phyloP scores from a whole-genome alignment of 495 filamentous ascomycete species.

The Trichoderma reesei region DNA sequence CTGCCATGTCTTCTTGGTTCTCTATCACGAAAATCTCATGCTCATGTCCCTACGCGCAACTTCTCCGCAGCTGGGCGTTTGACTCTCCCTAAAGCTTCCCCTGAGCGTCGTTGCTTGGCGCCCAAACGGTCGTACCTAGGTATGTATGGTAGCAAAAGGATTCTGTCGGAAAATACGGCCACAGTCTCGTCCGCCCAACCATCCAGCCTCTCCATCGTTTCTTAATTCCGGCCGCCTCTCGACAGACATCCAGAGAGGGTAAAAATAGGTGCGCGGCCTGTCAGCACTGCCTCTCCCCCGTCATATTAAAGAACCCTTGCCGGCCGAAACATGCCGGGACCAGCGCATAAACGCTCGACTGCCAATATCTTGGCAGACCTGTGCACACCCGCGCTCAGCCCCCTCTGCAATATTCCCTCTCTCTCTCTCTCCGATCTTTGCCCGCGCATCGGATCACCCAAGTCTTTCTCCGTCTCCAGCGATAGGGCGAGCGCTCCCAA shows the following conservation, averaged over 20 bases:
- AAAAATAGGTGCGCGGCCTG: neutral
- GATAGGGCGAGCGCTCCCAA: neutral
- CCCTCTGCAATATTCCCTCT: neutral
- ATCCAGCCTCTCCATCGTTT: neutral
- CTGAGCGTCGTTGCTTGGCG: too few relatives aligned
- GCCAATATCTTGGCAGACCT: neutral
- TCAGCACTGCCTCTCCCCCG: conserved; percentile 5
- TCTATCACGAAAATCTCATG: too few relatives aligned
- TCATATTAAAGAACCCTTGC: neutral
- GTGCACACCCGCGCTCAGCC: neutral
- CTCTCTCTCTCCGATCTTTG: too few relatives aligned
- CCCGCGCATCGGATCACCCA: too few relatives aligned
- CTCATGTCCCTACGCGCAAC: too few relatives aligned
- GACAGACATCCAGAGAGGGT: too few relatives aligned
- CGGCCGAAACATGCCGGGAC: neutral
- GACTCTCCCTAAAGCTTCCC: too few relatives aligned
- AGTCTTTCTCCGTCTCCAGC: neutral
- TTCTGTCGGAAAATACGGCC: neutral
- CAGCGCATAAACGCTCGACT: neutral
- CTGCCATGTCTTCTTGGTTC: too few relatives aligned
- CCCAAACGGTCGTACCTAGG: too few relatives aligned
- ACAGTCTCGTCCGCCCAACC: neutral
- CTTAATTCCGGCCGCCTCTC: neutral
- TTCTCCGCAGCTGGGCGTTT: too few relatives aligned
- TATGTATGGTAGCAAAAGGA: neutral